A percentile compares a stretch with the other conserved stretches of the same genome.
phyloP scores from a whole-genome alignment of 306 rosid genomes.

The Bauhinia variegata region DNA sequence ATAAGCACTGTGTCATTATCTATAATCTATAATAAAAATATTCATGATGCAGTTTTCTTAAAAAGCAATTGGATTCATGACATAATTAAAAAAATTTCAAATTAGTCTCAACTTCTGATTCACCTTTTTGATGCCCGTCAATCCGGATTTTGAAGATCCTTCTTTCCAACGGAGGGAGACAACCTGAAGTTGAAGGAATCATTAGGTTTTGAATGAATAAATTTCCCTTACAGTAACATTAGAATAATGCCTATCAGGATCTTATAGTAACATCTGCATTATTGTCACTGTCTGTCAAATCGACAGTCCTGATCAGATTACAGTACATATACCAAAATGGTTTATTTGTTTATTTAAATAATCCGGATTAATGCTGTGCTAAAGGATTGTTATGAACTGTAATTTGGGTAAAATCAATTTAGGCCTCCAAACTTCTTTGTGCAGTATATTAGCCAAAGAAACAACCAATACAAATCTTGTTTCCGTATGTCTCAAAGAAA shows the following conservation, averaged over 20 bases:
- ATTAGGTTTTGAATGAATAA: not conserved
- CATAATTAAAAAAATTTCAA: not conserved
- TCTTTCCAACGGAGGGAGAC: slow-evolving; percentile 41
- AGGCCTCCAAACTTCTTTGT: not conserved
- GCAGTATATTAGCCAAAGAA: not conserved
- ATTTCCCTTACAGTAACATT: not conserved
- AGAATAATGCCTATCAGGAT: not conserved
- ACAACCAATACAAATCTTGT: not conserved
- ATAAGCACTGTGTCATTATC: not conserved
- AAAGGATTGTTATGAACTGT: not conserved
- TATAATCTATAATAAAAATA: not conserved
- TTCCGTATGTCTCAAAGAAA: not conserved
- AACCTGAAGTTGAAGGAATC: slow-evolving; percentile 28
- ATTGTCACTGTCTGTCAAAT: not conserved
- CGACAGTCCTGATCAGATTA: not conserved
- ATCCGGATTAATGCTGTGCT: too few relatives aligned
- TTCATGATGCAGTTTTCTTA: not conserved
- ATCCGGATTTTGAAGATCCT: slow-evolving; percentile 32
- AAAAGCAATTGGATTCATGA: not conserved
- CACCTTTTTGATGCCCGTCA: slow-evolving; percentile 40
- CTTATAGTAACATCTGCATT: not conserved
- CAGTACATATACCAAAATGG: not conserved
- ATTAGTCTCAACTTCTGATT: not conserved
- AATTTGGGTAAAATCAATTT: not conserved
- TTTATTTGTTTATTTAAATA: not conserved